These are phyloP conservation scores for Tuber magnatum DNA, from an alignment of 495 filamentous ascomycete species.

Conservation along the genomic window DNA sequence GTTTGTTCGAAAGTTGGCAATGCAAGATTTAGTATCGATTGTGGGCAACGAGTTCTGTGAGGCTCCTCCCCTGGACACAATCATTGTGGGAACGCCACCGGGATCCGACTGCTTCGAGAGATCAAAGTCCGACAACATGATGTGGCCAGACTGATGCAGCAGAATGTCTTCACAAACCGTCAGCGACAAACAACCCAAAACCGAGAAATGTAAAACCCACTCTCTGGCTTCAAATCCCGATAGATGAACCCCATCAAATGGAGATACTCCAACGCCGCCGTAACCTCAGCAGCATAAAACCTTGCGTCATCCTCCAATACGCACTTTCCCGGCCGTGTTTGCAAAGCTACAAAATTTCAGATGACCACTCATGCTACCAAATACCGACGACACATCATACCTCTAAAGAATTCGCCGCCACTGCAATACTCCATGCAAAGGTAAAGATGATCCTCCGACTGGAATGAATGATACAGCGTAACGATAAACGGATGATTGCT, in stretches of 20 bases:
- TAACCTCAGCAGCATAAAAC: conserved; percentile 98
- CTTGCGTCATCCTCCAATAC: conserved; percentile 94
- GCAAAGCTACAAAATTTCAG: conserved; percentile 55
- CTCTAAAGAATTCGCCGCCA: conserved; percentile 94
- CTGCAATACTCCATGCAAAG: conserved; percentile 99
- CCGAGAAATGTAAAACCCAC: conserved; percentile 49
- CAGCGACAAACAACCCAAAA: conserved; percentile 6
- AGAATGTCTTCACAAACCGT: conserved; percentile 66
- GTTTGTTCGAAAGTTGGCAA: conserved; percentile 96
- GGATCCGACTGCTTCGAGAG: conserved; percentile 95
- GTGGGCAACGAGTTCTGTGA: conserved; percentile 77
- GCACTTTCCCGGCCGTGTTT: conserved; percentile 93
- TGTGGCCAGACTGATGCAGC: conserved; percentile 94
- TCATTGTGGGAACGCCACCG: conserved; percentile 94
- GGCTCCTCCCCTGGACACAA: conserved; percentile 75
- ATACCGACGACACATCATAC: conserved; percentile 42
- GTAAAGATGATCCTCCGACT: conserved; percentile 96
- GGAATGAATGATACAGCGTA: conserved; percentile 95
- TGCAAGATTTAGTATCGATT: conserved; percentile 97
- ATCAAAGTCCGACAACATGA: conserved; percentile 99
- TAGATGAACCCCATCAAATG: conserved; percentile 99
- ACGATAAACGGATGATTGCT: conserved; percentile 99
- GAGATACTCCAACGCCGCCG: conserved; percentile 89
- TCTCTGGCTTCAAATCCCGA: conserved; percentile 94
- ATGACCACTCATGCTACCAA: neutral